phyloP scores from a whole-genome alignment of 1,284 basidiomycete species.

The Ganoderma meredithae region DNA sequence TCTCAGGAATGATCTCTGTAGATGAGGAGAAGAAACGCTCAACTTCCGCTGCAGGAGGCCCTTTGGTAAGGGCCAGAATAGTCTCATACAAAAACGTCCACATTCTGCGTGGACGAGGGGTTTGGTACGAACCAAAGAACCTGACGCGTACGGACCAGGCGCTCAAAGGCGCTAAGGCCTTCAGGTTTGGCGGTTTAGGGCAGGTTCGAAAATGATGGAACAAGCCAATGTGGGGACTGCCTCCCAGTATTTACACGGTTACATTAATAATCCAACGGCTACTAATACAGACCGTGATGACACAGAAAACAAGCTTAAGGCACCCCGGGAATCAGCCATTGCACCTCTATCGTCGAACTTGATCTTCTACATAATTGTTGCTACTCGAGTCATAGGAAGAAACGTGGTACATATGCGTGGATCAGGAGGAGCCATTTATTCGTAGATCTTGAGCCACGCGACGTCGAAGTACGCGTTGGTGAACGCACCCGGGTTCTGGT shows the following conservation, averaged over 20 bases:
- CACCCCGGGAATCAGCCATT: neutral
- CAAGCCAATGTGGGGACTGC: neutral
- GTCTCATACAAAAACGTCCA: too few relatives aligned
- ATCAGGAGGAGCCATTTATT: slow-evolving; percentile 20
- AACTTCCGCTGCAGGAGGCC: too few relatives aligned
- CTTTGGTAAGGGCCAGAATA: too few relatives aligned
- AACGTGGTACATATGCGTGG: too few relatives aligned
- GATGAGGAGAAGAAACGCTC: too few relatives aligned
- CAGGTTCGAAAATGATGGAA: too few relatives aligned
- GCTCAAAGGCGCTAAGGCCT: too few relatives aligned
- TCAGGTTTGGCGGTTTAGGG: too few relatives aligned
- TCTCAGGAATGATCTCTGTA: too few relatives aligned
- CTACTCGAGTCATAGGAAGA: neutral
- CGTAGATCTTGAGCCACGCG: slow-evolving; percentile 54
- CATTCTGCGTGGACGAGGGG: too few relatives aligned
- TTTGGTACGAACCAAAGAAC: too few relatives aligned
- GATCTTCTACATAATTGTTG: neutral
- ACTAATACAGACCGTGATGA: neutral
- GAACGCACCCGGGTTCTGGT: slow-evolving; percentile 71
- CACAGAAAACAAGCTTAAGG: neutral
- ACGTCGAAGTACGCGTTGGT: slow-evolving; percentile 74
- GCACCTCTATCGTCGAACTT: neutral
- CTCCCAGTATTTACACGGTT: neutral
- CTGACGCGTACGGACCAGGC: too few relatives aligned
- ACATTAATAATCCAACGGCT: neutral